phyloP scores from a whole-genome alignment of 1,139 yeast species.

The Nadsonia starkeyi-henricii region DNA sequence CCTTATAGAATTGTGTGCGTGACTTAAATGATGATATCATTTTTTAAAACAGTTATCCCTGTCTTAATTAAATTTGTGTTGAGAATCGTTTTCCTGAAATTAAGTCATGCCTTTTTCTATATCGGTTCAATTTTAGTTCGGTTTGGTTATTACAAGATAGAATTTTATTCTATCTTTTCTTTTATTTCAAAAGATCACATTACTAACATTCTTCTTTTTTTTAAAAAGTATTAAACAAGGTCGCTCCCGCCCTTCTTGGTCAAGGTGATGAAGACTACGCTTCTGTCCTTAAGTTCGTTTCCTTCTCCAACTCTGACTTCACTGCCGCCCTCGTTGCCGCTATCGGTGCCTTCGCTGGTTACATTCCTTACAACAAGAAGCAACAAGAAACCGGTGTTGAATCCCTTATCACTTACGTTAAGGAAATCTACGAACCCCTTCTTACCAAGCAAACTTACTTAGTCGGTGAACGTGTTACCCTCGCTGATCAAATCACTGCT shows the following conservation, averaged over 20 bases:
- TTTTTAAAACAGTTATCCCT: conserved; percentile 73
- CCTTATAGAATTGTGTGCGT: too few species aligned
- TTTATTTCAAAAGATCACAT: conserved; percentile 13
- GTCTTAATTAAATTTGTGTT: conserved; percentile 65
- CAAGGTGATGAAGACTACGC: conserved; percentile 54
- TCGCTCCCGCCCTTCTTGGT: conserved; percentile 39
- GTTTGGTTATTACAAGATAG: neutral
- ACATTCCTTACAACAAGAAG: conserved; percentile 69
- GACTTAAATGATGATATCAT: conserved; percentile 41
- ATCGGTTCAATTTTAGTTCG: neutral
- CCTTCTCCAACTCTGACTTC: conserved; percentile 65
- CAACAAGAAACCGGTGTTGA: conserved; percentile 41
- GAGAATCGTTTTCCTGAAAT: conserved; percentile 29
- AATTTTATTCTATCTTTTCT: neutral
- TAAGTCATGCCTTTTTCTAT: conserved; percentile 1
- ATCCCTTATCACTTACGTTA: conserved; percentile 30
- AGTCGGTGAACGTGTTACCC: conserved; percentile 78
- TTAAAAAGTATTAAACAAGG: conserved; percentile 18
- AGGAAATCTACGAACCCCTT: conserved; percentile 17
- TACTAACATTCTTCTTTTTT: conserved; percentile 14
- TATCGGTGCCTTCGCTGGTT: conserved; percentile 35
- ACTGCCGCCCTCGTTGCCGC: conserved; percentile 30
- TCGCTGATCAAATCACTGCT: conserved; percentile 71
- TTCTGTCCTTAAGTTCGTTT: conserved; percentile 63
- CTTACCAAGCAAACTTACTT: conserved; percentile 68